Evolutionary conservation across 2,329 filamentous ascomycete species (phyloP).

Genomic region (Ophiosphaerella herpotricha): DNA sequence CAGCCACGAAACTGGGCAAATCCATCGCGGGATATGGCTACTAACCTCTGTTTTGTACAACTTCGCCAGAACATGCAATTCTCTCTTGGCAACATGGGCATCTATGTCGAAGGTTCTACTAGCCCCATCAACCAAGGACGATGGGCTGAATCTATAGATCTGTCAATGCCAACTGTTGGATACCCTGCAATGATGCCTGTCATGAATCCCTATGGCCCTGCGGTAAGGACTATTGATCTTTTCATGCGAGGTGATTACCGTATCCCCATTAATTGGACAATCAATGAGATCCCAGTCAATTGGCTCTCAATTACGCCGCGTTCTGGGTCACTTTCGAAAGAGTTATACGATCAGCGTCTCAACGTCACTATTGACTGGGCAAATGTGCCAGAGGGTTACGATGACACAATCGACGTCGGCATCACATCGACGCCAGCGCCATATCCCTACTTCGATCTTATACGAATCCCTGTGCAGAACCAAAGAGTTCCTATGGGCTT

Average conservation of each 20-base stretch:
- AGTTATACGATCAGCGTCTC: constrained; percentile 18
- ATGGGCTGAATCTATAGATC: constrained; percentile 57
- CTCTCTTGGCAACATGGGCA: constrained; percentile 20
- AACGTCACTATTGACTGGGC: constrained; percentile 23
- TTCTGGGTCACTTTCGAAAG: constrained; percentile 11
- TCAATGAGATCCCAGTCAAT: constrained; percentile 17
- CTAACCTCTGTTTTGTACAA: constrained; percentile 62
- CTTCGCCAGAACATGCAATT: constrained; percentile 22
- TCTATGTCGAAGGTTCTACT: constrained; percentile 19
- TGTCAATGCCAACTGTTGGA: constrained; percentile 61
- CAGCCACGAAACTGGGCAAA: constrained; percentile 63
- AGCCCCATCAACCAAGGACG: constrained; percentile 42
- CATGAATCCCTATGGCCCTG: constrained; percentile 24
- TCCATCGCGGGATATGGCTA: constrained; percentile 67
- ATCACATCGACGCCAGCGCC: constrained; percentile 17
- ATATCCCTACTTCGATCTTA: constrained; percentile 20
- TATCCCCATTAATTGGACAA: constrained; percentile 17
- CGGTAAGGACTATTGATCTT: constrained; percentile 13
- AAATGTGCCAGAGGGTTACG: constrained; percentile 12
- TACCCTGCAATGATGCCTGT: constrained; percentile 10
- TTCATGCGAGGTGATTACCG: constrained; percentile 25
- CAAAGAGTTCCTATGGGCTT: constrained; percentile 12
- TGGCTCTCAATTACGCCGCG: constrained; percentile 20
- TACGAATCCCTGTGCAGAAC: constrained; percentile 20
- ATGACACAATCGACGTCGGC: constrained; percentile 14